Percentiles rank a stretch among this genome's conserved stretches.
Evolutionary conservation across 2,329 filamentous ascomycete genomes (phyloP).

Genomic region (Nothomitra cinnamomea): DNA sequence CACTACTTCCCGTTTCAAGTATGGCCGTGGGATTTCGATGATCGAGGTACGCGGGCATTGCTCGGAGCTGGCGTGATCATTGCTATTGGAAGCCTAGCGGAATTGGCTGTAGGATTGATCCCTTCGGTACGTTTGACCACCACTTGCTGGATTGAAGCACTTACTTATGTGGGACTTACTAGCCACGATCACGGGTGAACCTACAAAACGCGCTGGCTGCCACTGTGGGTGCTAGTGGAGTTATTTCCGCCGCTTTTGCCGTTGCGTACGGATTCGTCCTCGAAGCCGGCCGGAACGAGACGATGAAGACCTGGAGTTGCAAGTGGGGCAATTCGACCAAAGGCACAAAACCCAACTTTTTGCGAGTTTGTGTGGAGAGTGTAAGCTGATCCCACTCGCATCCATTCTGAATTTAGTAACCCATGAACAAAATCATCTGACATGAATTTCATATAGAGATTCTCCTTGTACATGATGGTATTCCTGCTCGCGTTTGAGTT

Average conservation of each 20-base stretch:
- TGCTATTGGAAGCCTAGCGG: background rate
- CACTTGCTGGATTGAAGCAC: too few species aligned
- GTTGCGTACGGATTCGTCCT: background rate
- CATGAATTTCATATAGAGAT: background rate
- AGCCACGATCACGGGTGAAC: background rate
- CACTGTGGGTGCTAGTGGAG: background rate
- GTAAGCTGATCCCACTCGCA: background rate
- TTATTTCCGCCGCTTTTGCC: background rate
- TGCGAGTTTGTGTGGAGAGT: background rate
- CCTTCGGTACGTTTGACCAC: background rate
- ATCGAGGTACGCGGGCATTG: background rate
- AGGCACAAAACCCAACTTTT: background rate
- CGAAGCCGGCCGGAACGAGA: background rate
- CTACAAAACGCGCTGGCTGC: background rate
- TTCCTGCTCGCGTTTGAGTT: background rate
- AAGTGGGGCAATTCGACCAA: background rate
- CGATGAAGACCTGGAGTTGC: slow-evolving; percentile 1
- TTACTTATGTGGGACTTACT: too few species aligned
- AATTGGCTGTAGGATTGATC: background rate
- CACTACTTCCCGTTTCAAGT: background rate
- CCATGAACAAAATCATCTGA: too few species aligned
- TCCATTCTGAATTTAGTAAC: too few species aligned
- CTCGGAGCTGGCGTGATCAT: background rate
- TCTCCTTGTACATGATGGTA: slow-evolving; percentile 2
- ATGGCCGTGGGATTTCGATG: background rate